Evolutionary conservation across 176 grass and related monocot genomes (phyloP).

Genomic region (Oryza nivara): DNA sequence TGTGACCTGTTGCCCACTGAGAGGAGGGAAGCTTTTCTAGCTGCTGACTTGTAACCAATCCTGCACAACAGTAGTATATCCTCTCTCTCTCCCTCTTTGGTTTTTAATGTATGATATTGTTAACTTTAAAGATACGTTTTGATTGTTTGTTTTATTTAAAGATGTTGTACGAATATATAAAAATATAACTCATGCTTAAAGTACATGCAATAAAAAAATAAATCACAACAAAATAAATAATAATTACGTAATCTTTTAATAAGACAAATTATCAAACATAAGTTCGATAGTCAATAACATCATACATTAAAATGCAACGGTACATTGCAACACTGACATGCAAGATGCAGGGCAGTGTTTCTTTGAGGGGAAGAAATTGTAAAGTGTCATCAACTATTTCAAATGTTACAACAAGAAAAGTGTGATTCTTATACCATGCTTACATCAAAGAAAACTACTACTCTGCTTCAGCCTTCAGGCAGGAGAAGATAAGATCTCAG

Average conservation of each 20-base stretch:
- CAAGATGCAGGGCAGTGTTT: not conserved
- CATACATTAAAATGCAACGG: no score
- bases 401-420: not conserved
- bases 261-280: no score
- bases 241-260: no score
- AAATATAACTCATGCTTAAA: no score
- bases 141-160: no score
- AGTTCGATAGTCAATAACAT: no score
- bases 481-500: not conserved
- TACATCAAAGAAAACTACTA: conserved; percentile 12
- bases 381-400: not conserved
- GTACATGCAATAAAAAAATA: no score
- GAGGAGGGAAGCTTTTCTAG: not conserved
- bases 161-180: no score
- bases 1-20: conserved; percentile 38
- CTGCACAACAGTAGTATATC: not conserved
- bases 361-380: not conserved
- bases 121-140: no score
- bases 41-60: conserved; percentile 18
- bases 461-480: not conserved
- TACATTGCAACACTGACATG: not conserved
- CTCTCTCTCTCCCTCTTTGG: not conserved
- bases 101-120: no score
- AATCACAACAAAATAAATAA: no score
- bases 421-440: conserved; percentile 17